Evolutionary conservation across 495 filamentous ascomycete genomes (phyloP).

Genomic region (Talaromyces proteolyticus): DNA sequence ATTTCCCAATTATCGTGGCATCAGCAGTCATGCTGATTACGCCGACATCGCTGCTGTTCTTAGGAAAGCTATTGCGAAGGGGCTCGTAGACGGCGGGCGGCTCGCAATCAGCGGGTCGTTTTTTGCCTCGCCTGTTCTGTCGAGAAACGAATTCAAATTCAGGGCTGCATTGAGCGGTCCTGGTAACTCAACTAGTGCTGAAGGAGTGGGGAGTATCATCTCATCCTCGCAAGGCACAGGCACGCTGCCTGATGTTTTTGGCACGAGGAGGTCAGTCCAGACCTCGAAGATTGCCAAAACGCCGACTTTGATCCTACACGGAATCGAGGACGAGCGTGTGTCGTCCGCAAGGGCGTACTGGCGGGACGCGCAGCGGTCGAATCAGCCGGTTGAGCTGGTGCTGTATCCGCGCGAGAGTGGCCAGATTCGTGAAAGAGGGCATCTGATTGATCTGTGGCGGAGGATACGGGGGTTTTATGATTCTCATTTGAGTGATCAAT

Average conservation of each 20-base stretch:
- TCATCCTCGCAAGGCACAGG: slow-evolving; percentile 1
- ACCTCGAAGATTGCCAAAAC: slow-evolving; percentile 2
- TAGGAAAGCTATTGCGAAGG: slow-evolving; percentile 10
- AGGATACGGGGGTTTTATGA: slow-evolving; percentile 5
- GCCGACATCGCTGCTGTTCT: slow-evolving; percentile 15
- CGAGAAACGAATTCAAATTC: slow-evolving; percentile 6
- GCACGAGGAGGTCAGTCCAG: background rate
- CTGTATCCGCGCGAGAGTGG: slow-evolving; percentile 5
- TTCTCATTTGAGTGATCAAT: background rate
- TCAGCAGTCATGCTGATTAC: slow-evolving; percentile 16
- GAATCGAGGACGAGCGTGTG: slow-evolving; percentile 8
- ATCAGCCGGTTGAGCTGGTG: slow-evolving; percentile 6
- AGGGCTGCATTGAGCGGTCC: slow-evolving; percentile 10
- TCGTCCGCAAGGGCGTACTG: slow-evolving; percentile 9
- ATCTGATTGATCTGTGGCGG: slow-evolving; percentile 8
- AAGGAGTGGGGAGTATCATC: slow-evolving; percentile 7
- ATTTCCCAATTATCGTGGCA: slow-evolving; percentile 19
- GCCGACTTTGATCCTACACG: slow-evolving; percentile 10
- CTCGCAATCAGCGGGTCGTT: slow-evolving; percentile 18
- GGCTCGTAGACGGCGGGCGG: slow-evolving; percentile 10
- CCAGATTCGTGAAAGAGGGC: slow-evolving; percentile 2
- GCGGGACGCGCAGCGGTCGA: slow-evolving; percentile 3
- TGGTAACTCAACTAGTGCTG: slow-evolving; percentile 7
- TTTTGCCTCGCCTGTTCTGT: slow-evolving; percentile 8
- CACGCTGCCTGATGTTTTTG: background rate